Conservation (phyloP, 2,329 filamentous ascomycete species). For the Corniculantispora saksenae region DNA sequence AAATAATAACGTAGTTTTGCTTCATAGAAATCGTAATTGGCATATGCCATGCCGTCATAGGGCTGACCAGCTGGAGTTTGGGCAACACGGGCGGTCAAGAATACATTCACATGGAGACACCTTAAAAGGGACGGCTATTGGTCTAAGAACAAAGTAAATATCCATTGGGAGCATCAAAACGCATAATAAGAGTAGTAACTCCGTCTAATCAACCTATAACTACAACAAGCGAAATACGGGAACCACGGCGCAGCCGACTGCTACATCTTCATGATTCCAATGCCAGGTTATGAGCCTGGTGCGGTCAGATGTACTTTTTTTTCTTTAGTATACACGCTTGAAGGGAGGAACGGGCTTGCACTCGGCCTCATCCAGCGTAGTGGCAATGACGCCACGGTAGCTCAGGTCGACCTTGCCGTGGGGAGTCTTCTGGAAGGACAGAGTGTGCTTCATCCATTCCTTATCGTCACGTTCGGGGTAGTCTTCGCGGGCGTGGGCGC, state of each 20-base stretch:
- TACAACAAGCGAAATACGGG: conserved; percentile 18
- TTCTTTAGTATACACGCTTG: conserved; percentile 81
- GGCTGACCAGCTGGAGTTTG: background rate
- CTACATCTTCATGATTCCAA: conserved; percentile 3
- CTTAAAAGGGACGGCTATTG: too few relatives aligned
- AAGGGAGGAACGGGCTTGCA: conserved; percentile 96
- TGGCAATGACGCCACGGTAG: conserved; percentile 80
- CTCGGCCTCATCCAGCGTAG: conserved; percentile 90
- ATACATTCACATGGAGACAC: too few relatives aligned
- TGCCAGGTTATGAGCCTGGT: background rate
- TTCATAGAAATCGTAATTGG: background rate
- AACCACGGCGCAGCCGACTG: background rate
- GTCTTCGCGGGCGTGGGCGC: conserved; percentile 95
- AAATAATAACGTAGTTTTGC: background rate
- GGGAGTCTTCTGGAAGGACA: conserved; percentile 91
- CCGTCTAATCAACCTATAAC: conserved; percentile 20
- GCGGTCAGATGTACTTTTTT: conserved; percentile 12
- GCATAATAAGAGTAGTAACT: conserved; percentile 16
- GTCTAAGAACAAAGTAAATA: background rate
- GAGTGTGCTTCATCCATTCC: conserved; percentile 99
- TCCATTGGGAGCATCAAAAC: conserved; percentile 15
- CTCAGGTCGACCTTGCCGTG: conserved; percentile 83
- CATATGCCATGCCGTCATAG: background rate
- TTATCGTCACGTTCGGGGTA: conserved; percentile 92
- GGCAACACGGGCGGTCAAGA: too few relatives aligned